Percentiles rank a stretch among this genome's conserved stretches.
Conservation (phyloP, 2,329 filamentous ascomycete genomes). For the Dactylellina sp. region DNA sequence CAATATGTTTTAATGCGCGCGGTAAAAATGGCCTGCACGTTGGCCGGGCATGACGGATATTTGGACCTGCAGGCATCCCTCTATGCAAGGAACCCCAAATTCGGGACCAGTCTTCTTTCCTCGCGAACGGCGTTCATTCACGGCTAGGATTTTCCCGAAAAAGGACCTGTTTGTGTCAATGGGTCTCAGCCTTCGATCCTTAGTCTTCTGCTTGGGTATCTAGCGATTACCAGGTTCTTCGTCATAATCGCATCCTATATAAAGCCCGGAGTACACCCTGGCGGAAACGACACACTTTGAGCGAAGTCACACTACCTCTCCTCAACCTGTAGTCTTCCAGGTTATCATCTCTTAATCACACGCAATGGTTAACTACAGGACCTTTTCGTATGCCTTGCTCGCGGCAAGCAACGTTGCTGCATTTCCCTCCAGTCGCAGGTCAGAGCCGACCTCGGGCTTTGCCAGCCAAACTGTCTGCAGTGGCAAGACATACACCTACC, state of each 20-base stretch:
- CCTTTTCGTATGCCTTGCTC: constrained; percentile 40
- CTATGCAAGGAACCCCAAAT: constrained; percentile 25
- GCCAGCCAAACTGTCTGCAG: constrained; percentile 71
- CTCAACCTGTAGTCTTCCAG: background rate
- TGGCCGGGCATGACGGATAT: background rate
- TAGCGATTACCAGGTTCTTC: background rate
- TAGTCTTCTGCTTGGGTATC: background rate
- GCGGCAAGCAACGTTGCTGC: constrained; percentile 41
- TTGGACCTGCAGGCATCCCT: constrained; percentile 25
- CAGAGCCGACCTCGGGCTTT: constrained; percentile 53
- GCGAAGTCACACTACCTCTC: constrained; percentile 5
- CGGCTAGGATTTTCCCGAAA: background rate
- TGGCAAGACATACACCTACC: constrained; percentile 74
- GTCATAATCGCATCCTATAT: constrained; percentile 15
- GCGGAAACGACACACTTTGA: background rate
- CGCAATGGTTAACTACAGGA: constrained; percentile 44
- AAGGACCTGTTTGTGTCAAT: too few relatives aligned
- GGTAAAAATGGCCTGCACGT: too few relatives aligned
- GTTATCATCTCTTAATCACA: background rate
- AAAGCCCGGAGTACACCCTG: constrained; percentile 5
- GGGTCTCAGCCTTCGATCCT: background rate
- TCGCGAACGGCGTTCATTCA: too few relatives aligned
- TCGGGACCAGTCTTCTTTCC: constrained; percentile 5
- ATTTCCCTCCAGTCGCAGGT: constrained; percentile 31
- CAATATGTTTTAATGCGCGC: too few relatives aligned